These are phyloP conservation scores for Dalbergia oliveri DNA, from an alignment of 306 rosid species.

Conservation along the genomic window DNA sequence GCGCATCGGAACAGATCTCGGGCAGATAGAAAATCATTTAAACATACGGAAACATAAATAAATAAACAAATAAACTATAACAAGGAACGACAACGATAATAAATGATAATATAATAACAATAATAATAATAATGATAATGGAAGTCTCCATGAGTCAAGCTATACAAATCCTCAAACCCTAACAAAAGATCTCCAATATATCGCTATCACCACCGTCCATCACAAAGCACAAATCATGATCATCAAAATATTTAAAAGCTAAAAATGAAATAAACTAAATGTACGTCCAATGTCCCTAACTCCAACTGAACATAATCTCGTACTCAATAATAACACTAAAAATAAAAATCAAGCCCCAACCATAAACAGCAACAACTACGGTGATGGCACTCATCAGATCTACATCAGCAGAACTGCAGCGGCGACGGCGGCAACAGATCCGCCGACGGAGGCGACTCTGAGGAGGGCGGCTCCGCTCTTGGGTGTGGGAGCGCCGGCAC, in stretches of 20 bases:
- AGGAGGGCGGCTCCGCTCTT: constrained; percentile 33
- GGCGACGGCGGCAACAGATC: constrained; percentile 55
- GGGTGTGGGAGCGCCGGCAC: constrained; percentile 4
- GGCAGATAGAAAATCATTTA: too few relatives aligned
- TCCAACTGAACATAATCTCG: neutral
- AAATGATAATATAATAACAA: neutral
- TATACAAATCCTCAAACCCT: constrained; percentile 16
- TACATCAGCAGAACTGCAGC: constrained; percentile 63
- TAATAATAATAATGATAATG: too few relatives aligned
- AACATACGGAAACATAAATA: neutral
- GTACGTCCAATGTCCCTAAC: neutral
- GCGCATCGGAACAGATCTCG: too few relatives aligned
- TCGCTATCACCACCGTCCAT: constrained; percentile 18
- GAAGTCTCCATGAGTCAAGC: constrained; percentile 4
- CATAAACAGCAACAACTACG: constrained; percentile 36
- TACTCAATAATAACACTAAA: neutral
- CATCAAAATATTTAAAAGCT: constrained; percentile 19
- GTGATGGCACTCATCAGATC: constrained; percentile 43
- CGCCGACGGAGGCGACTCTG: constrained; percentile 53
- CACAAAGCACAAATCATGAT: constrained; percentile 31
- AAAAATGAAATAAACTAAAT: neutral
- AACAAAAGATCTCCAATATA: constrained; percentile 1
- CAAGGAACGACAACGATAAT: neutral
- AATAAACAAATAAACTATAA: neutral
- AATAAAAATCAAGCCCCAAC: constrained; percentile 44